phyloP scores from a whole-genome alignment of 2,329 filamentous ascomycete species.

The Leptodontidium sp. region DNA sequence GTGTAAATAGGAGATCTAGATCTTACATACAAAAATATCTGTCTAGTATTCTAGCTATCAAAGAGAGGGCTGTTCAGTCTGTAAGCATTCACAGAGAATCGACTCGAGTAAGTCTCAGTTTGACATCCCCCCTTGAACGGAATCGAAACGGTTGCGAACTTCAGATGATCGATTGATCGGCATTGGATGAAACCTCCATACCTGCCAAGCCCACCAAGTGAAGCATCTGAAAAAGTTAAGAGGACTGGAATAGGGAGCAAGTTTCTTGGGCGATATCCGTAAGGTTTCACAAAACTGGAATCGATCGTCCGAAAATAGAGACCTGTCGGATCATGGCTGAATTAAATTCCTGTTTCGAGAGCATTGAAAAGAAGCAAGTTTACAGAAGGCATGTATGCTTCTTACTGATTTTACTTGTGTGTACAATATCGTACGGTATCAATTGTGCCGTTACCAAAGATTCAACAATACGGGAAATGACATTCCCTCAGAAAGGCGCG shows the following conservation, averaged over 20 bases:
- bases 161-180: constrained; percentile 10
- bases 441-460: not conserved
- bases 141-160: not conserved
- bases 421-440: too few relatives aligned
- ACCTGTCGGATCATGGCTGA: not conserved
- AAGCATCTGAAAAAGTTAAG: constrained; percentile 10
- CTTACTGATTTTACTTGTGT: not conserved
- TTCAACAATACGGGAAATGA: not conserved
- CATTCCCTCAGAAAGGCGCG: not conserved
- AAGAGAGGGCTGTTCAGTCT: too few relatives aligned
- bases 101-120: not conserved
- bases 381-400: too few relatives aligned
- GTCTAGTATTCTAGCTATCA: too few relatives aligned
- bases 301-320: not conserved
- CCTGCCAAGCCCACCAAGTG: constrained; percentile 14
- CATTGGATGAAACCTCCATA: constrained; percentile 9
- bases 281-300: not conserved
- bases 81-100: too few relatives aligned
- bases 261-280: not conserved
- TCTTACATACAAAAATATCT: too few relatives aligned
- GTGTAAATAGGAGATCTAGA: too few relatives aligned
- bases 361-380: too few relatives aligned
- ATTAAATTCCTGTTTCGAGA: too few relatives aligned
- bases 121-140: not conserved
- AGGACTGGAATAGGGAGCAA: constrained; percentile 1